Percentiles rank a stretch among this genome's conserved stretches.
phyloP scores from a whole-genome alignment of 208 protist species.

The Trypanosoma vivax region DNA sequence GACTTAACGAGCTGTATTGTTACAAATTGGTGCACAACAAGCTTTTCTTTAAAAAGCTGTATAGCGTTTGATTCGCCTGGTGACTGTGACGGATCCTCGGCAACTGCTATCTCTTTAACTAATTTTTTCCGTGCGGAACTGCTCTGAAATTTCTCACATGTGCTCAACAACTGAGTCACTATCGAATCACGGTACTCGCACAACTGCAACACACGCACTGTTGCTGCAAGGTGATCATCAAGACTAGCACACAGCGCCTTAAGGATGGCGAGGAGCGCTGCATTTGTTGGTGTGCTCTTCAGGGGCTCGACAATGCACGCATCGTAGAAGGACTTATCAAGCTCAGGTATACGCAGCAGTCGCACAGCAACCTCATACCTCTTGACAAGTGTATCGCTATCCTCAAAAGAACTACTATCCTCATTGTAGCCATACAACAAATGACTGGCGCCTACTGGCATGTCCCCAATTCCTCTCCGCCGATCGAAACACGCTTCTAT shows the following conservation, averaged over 20 bases:
- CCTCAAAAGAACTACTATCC: no score
- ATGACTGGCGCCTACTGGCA: no score
- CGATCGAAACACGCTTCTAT: no score
- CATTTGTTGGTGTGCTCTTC: neutral
- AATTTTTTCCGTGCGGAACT: neutral
- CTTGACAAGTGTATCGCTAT: slow-evolving; percentile 5
- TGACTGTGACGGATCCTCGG: neutral
- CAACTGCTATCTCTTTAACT: neutral
- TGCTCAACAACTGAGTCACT: slow-evolving; percentile 1
- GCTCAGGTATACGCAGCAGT: slow-evolving; percentile 4
- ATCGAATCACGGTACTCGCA: slow-evolving; percentile 15
- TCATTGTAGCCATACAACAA: no score
- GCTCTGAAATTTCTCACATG: slow-evolving; percentile 10
- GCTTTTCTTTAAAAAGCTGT: slow-evolving; percentile 19
- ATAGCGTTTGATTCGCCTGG: neutral
- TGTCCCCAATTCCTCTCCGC: no score
- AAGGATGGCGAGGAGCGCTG: neutral
- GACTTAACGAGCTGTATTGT: slow-evolving; percentile 54
- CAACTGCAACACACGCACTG: slow-evolving; percentile 12
- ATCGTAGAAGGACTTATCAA: slow-evolving; percentile 17
- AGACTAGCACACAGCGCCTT: slow-evolving; percentile 8
- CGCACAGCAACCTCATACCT: neutral
- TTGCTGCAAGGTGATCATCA: slow-evolving; percentile 6
- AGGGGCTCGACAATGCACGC: slow-evolving; percentile 8
- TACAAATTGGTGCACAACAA: slow-evolving; percentile 45